Percentiles rank a stretch among this genome's conserved stretches.
phyloP scores from a whole-genome alignment of 345 rosid genomes.

The Aethionema arabicum region DNA sequence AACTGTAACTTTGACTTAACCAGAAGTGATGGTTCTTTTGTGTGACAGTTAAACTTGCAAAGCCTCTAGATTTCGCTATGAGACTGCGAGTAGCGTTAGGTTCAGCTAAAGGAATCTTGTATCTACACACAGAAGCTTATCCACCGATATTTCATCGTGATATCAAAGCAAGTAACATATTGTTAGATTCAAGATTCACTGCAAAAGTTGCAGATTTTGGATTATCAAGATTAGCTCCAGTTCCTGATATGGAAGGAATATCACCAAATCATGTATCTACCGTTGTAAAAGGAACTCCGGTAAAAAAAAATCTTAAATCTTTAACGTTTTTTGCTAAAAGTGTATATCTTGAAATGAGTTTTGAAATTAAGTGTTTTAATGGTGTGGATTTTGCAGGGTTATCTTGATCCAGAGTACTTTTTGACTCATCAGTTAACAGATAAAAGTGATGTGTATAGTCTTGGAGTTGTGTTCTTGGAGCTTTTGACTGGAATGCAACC shows the following conservation, averaged over 20 bases:
- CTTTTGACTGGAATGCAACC: slow-evolving; percentile 94
- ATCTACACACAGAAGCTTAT: slow-evolving; percentile 87
- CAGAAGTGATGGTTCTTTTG: not conserved
- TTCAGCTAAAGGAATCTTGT: slow-evolving; percentile 82
- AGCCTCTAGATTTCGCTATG: slow-evolving; percentile 58
- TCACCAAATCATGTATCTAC: slow-evolving; percentile 78
- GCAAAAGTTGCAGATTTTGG: slow-evolving; percentile 99
- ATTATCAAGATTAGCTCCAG: slow-evolving; percentile 86
- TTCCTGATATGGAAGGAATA: slow-evolving; percentile 66
- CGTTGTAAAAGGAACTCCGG: slow-evolving; percentile 92
- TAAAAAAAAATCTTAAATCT: slow-evolving; percentile 36
- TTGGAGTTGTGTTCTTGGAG: slow-evolving; percentile 91
- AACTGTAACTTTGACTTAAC: no score
- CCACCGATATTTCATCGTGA: slow-evolving; percentile 96
- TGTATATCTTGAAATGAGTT: slow-evolving; percentile 11
- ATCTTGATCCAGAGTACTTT: slow-evolving; percentile 96
- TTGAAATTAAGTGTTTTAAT: slow-evolving; percentile 13
- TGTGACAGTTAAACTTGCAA: slow-evolving; percentile 54
- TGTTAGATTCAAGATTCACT: slow-evolving; percentile 61
- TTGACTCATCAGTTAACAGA: slow-evolving; percentile 90
- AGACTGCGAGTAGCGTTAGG: slow-evolving; percentile 72
- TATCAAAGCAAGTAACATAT: slow-evolving; percentile 90
- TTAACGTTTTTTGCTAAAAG: not conserved
- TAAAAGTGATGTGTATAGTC: slow-evolving; percentile 95
- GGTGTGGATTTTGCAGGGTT: slow-evolving; percentile 64